These are phyloP conservation scores for rapeseed (Brassica napus) DNA, from an alignment of 345 rosid genomes.

Conservation along the genomic window Da-Ae NC_063446.1:26671001-26671500, in stretches of 20 bases:
- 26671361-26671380: conserved; percentile 83
- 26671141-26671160: conserved; percentile 66
- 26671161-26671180: conserved; percentile 68
- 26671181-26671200: conserved; percentile 83
- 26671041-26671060: conserved; percentile 82
- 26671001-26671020: conserved; percentile 70
- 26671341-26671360: conserved; percentile 68
- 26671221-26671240: conserved; percentile 71
- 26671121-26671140: conserved; percentile 64
- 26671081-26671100: conserved; percentile 81
- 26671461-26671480: conserved; percentile 56
- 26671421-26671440: conserved; percentile 56
- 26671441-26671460: conserved; percentile 64
- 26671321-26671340: conserved; percentile 77
- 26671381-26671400: conserved; percentile 71
- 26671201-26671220: conserved; percentile 62
- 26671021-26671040: conserved; percentile 83
- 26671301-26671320: conserved; percentile 70
- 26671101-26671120: conserved; percentile 62
- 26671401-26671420: conserved; percentile 81
- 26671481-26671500: conserved; percentile 59
- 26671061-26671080: conserved; percentile 69
- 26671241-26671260: conserved; percentile 63
- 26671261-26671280: conserved; percentile 72
- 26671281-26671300: conserved; percentile 89